Evolutionary conservation across 2,329 filamentous ascomycete species (phyloP).

Genomic region (Colletotrichum navitas): DNA sequence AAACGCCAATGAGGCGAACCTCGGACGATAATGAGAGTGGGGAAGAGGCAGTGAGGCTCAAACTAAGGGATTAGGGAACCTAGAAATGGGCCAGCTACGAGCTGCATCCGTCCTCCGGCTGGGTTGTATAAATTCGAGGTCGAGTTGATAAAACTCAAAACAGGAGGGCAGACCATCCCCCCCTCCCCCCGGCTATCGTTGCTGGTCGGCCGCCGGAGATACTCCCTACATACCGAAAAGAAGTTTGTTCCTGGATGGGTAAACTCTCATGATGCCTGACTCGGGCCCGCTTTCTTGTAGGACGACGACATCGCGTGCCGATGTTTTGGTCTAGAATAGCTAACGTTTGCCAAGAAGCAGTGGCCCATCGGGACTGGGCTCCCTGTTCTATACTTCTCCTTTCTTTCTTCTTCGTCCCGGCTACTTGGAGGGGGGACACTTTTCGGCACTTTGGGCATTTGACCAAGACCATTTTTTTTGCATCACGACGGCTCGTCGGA

Average conservation of each 20-base stretch:
- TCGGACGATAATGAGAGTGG: background rate
- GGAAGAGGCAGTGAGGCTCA: background rate
- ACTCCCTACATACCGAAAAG: background rate
- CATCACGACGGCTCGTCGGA: background rate
- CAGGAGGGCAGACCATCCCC: too few relatives aligned
- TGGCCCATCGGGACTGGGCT: background rate
- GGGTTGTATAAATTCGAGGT: too few relatives aligned
- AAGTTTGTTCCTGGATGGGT: slow-evolving; percentile 21
- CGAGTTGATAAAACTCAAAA: too few relatives aligned
- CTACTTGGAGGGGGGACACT: background rate
- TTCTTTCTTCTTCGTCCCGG: background rate
- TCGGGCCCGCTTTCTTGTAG: background rate
- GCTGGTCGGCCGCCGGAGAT: background rate
- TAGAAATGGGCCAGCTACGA: background rate
- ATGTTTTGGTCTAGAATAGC: background rate
- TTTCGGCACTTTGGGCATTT: background rate
- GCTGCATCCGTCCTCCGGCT: background rate
- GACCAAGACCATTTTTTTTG: background rate
- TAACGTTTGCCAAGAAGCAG: background rate
- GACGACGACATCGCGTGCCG: too few relatives aligned
- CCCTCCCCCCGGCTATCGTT: too few relatives aligned
- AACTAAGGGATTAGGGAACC: background rate
- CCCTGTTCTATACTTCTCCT: background rate
- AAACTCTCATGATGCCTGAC: slow-evolving; percentile 8
- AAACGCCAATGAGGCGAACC: background rate